phyloP scores from a whole-genome alignment of 2,329 filamentous ascomycete species.

The Ophioceras dolichostomum region DNA sequence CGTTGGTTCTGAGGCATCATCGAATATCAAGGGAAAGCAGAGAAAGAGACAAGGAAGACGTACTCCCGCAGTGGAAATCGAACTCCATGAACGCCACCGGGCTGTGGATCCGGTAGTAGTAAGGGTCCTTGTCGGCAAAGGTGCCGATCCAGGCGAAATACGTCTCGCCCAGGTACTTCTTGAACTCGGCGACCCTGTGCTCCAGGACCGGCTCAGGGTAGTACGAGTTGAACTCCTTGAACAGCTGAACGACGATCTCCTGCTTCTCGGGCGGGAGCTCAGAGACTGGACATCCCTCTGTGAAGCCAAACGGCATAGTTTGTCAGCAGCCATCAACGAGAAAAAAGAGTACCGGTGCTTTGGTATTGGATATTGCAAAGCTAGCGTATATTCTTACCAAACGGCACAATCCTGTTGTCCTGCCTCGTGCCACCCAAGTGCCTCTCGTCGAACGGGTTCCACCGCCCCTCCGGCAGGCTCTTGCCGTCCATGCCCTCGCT shows the following conservation, averaged over 20 bases:
- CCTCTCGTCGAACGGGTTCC: slow-evolving; percentile 72
- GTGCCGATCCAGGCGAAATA: slow-evolving; percentile 73
- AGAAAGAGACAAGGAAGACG: no score
- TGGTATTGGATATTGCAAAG: no score
- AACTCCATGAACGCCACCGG: slow-evolving; percentile 66
- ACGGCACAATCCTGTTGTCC: slow-evolving; percentile 66
- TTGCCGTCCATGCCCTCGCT: slow-evolving; percentile 51
- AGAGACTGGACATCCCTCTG: slow-evolving; percentile 48
- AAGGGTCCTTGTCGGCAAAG: slow-evolving; percentile 53
- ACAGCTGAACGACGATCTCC: slow-evolving; percentile 41
- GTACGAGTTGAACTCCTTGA: slow-evolving; percentile 56
- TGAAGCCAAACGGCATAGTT: no score
- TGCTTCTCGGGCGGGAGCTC: slow-evolving; percentile 36
- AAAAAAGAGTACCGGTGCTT: no score
- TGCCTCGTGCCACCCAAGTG: slow-evolving; percentile 68
- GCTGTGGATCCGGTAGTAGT: slow-evolving; percentile 68
- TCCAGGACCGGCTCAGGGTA: slow-evolving; percentile 42
- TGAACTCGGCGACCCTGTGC: slow-evolving; percentile 22
- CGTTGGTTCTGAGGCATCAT: no score
- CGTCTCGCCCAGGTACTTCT: slow-evolving; percentile 51
- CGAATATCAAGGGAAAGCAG: no score
- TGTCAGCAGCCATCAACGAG: not conserved
- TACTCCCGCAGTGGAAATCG: slow-evolving; percentile 58
- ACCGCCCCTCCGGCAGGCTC: slow-evolving; percentile 54
- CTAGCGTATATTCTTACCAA: slow-evolving; percentile 16